Evolutionary conservation across 345 rosid genomes (phyloP), one percentile per base, ranked within the genome.

Genomic region (Rhodomyrtus tomentosa): DNA sequence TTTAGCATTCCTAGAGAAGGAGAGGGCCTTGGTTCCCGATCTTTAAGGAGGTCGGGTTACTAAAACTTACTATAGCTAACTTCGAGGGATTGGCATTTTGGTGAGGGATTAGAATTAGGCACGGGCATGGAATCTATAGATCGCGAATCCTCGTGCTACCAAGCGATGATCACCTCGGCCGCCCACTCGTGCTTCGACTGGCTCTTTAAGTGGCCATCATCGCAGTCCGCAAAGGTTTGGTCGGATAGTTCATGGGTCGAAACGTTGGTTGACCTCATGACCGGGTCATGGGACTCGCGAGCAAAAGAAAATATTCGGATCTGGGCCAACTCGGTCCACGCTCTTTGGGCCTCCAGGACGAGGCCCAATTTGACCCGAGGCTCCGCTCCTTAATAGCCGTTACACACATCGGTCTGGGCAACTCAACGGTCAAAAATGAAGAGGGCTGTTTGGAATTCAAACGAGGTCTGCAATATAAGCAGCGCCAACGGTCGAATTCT

Each of bases 211-310:
- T 15, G 42, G 42, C 42, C 22, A 32, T 32, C 24, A 1, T 9
- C 0, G 3, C 2, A 0, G 76, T 18, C 1, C 2, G 1, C 2
- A 0, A 38, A 42, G 76, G n/a, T n/a, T 18, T 12, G 3, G 45
- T 18, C 76, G 13, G 42, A 18, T 36, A 32, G 45, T 32, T 38
- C 12, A 3, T 7, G 76, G 76, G 76, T 18, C 24, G 42, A 32
- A 62, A 32, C 20, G 42, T 32, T 4, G 76, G 76, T 68, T 68
- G 2, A 32, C 38, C 6, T 32, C 76, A 18, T 36, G 24, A 0
- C 76, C 0, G 24, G 45, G 76, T 9, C 76, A 0, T 16, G 74
- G 74, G 74, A 9, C 24, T 18, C 3, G 42, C 4, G 45, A 36
- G 76, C 45, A 5, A 20, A 20, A 21, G 45, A 68, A 68, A 68